Conservation (phyloP, 2,329 filamentous ascomycete species). For the Penicillium oxalicum region DNA sequence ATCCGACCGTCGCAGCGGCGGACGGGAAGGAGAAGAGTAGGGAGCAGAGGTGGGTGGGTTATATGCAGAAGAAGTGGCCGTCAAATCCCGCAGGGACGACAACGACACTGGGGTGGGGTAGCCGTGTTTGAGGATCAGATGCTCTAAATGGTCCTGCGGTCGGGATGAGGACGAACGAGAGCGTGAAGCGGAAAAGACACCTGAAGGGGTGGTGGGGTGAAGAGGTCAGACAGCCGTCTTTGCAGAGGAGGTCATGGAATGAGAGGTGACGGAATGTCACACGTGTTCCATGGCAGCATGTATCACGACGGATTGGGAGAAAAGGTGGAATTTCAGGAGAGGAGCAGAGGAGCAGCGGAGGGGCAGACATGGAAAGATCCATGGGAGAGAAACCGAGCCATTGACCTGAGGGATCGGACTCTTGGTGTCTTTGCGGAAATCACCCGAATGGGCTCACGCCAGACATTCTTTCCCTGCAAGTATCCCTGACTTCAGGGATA, state of each 20-base stretch:
- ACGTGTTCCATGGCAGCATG: constrained; percentile 23
- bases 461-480: too few species aligned
- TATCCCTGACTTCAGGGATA: too few species aligned
- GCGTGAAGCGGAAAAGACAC: constrained; percentile 18
- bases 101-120: constrained; percentile 35
- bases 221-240: too few species aligned
- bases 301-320: constrained; percentile 3
- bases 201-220: constrained; percentile 23
- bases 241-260: constrained; percentile 5
- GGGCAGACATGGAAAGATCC: neutral
- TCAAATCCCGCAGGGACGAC: constrained; percentile 35
- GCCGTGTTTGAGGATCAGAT: constrained; percentile 34
- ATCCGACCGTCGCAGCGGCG: constrained; percentile 16
- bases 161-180: constrained; percentile 18
- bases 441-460: too few species aligned
- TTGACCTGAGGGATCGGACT: neutral
- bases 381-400: neutral
- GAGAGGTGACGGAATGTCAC: constrained; percentile 21
- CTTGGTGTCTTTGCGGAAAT: too few species aligned
- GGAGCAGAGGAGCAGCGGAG: neutral
- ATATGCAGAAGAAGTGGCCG: constrained; percentile 34
- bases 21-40: constrained; percentile 3
- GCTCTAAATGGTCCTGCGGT: constrained; percentile 33
- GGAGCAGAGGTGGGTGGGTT: constrained; percentile 23
- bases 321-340: neutral